phyloP scores from a whole-genome alignment of 1,284 basidiomycete genomes.

The Cryptococcus jaspeensis region DNA sequence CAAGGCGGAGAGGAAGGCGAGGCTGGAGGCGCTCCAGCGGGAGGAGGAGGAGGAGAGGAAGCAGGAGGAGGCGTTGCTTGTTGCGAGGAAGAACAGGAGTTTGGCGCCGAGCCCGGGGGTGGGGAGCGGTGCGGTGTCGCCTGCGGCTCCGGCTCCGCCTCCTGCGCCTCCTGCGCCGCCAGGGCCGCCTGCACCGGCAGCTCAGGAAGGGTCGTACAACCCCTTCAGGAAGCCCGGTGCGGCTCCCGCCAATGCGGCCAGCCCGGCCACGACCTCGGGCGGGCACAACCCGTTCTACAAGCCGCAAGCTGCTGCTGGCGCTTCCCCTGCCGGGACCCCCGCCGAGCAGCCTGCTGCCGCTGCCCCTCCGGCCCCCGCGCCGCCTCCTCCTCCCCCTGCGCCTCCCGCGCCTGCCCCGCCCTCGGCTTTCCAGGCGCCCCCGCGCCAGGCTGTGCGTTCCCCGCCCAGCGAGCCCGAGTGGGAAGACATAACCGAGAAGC shows the following conservation, averaged over 20 bases:
- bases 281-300: constrained; percentile 56
- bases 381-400: constrained; percentile 43
- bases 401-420: constrained; percentile 37
- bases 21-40: constrained; percentile 64
- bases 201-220: constrained; percentile 37
- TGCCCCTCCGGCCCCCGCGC: constrained; percentile 40
- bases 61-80: constrained; percentile 63
- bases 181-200: constrained; percentile 23
- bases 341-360: constrained; percentile 15
- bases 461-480: constrained; percentile 71
- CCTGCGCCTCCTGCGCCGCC: constrained; percentile 21
- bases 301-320: constrained; percentile 39
- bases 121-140: neutral
- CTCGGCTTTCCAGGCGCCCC: constrained; percentile 17
- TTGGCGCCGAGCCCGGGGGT: constrained; percentile 17
- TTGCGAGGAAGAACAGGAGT: constrained; percentile 32
- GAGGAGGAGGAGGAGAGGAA: constrained; percentile 68
- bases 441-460: constrained; percentile 17
- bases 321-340: constrained; percentile 6
- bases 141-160: constrained; percentile 20
- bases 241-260: constrained; percentile 15
- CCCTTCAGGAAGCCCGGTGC: constrained; percentile 53
- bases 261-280: constrained; percentile 33
- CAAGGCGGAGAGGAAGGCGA: constrained; percentile 63
- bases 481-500: constrained; percentile 76